Percentiles rank a stretch among this genome's conserved stretches.
phyloP scores from a whole-genome alignment of 192 early-diverging fungal genomes.

The Lobosporangium transversale region DNA sequence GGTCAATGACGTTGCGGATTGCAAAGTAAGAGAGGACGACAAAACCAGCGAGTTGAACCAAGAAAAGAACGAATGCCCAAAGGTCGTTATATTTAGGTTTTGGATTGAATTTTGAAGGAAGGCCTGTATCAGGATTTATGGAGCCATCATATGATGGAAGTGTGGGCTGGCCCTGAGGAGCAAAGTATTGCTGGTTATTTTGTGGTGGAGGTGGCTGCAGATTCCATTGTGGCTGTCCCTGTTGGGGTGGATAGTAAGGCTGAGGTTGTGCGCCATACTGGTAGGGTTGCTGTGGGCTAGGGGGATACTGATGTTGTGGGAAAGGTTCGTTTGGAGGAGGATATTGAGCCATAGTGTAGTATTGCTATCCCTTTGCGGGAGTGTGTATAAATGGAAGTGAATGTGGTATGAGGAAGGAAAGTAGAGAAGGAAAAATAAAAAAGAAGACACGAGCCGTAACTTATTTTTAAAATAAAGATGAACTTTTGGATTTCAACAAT shows the following conservation, averaged over 20 bases:
- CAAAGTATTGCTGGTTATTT: conserved; percentile 19
- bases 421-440: conserved; percentile 3
- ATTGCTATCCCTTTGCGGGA: no score
- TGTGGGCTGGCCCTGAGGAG: conserved; percentile 22
- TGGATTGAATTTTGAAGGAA: conserved; percentile 52
- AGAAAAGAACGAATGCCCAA: conserved; percentile 50
- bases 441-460: no score
- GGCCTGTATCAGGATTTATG: conserved; percentile 44
- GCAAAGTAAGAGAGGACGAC: conserved; percentile 41
- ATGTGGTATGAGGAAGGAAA: conserved; percentile 3
- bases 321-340: conserved; percentile 7
- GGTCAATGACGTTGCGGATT: conserved; percentile 27
- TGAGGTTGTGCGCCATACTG: conserved; percentile 37
- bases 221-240: conserved; percentile 31
- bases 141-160: conserved; percentile 35
- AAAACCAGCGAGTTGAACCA: conserved; percentile 48
- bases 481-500: neutral
- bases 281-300: conserved; percentile 13
- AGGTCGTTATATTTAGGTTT: conserved; percentile 55
- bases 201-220: conserved; percentile 9
- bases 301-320: conserved; percentile 21
- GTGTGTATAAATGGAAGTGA: no score
- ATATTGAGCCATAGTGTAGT: conserved; percentile 14
- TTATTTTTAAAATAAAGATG: conserved; percentile 4
- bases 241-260: conserved; percentile 27